Percentiles rank a stretch among this genome's conserved stretches.
These are phyloP conservation scores for Naegleria gruberi DNA, from an alignment of 208 protist species.

Conservation along the genomic window DNA sequence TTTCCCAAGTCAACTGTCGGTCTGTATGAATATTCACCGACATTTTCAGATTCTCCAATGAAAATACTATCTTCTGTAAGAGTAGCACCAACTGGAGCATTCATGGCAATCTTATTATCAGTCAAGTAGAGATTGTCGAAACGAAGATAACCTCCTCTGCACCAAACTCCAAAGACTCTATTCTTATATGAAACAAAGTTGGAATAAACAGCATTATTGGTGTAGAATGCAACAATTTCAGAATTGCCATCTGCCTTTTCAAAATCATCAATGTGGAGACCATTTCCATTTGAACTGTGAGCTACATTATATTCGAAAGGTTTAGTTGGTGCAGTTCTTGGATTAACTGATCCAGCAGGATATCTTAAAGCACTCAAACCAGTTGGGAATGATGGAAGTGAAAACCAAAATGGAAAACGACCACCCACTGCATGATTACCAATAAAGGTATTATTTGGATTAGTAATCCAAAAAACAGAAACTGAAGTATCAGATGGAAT, in stretches of 20 bases:
- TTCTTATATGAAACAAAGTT: not conserved
- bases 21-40: not conserved
- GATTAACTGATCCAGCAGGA: not conserved
- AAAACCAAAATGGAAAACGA: not conserved
- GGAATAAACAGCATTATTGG: too few species aligned
- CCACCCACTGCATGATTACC: not conserved
- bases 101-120: not conserved
- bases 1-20: not conserved
- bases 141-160: not conserved
- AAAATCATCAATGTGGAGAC: not conserved
- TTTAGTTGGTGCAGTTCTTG: not conserved
- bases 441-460: constrained; percentile 6
- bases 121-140: not conserved
- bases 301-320: not conserved
- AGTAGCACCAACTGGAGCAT: not conserved
- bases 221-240: not conserved
- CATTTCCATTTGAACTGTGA: not conserved
- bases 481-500: not conserved
- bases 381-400: not conserved
- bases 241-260: not conserved
- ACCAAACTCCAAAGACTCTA: not conserved
- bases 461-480: not conserved
- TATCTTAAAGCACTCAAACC: not conserved
- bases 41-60: not conserved
- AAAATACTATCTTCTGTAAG: not conserved